A percentile compares a stretch with the other conserved stretches of the same genome.
These are phyloP conservation scores for Dimocarpus longan DNA, from an alignment of 345 rosid species.

Conservation along the genomic window DNA sequence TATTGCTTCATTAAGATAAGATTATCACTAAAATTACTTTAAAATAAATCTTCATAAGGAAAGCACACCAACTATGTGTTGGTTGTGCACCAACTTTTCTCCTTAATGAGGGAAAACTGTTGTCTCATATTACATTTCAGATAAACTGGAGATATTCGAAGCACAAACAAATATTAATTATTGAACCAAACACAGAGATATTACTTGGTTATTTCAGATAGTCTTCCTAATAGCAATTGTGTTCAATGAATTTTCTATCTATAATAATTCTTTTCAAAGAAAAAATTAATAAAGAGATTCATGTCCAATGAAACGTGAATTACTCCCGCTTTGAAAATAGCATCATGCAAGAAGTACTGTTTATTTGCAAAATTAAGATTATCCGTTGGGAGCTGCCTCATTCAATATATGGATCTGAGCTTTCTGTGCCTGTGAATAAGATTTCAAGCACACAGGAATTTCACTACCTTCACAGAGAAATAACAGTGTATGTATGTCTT, in stretches of 20 bases:
- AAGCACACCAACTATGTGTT: too few relatives aligned
- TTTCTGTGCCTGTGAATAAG: conserved; percentile 25
- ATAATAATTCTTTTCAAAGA: too few relatives aligned
- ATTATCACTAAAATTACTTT: too few relatives aligned
- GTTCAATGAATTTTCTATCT: too few relatives aligned
- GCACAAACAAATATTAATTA: neutral
- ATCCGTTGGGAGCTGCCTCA: conserved; percentile 15
- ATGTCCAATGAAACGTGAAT: neutral
- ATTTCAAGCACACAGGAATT: neutral
- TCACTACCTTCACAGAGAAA: neutral
- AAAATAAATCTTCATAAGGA: too few relatives aligned
- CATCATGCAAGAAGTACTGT: neutral
- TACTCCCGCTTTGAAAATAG: neutral
- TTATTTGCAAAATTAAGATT: neutral
- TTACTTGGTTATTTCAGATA: neutral
- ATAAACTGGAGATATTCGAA: neutral
- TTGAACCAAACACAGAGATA: neutral
- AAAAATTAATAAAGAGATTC: too few relatives aligned
- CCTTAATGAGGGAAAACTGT: too few relatives aligned
- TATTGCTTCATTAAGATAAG: too few relatives aligned
- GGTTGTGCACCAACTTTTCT: too few relatives aligned
- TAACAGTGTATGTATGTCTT: neutral
- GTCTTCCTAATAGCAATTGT: too few relatives aligned
- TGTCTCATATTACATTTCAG: too few relatives aligned
- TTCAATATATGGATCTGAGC: conserved; percentile 17